Conservation (phyloP, 2,329 filamentous ascomycete species). For the Mollisiaceae sp. region DNA sequence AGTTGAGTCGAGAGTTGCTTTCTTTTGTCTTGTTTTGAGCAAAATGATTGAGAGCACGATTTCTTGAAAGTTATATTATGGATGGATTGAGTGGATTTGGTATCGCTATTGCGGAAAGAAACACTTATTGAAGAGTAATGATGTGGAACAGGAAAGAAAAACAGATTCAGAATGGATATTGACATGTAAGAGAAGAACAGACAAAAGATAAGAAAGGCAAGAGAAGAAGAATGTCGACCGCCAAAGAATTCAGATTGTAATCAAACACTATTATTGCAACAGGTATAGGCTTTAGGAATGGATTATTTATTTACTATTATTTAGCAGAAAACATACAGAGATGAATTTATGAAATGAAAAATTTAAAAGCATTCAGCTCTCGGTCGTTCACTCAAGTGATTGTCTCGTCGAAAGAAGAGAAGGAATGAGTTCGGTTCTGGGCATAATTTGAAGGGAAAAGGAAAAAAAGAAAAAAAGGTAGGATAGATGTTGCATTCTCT, state of each 20-base stretch:
- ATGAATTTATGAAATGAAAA: constrained; percentile 4
- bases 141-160: not conserved
- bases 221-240: not conserved
- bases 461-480: too few species aligned
- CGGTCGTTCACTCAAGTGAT: not conserved
- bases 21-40: not conserved
- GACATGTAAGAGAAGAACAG: not conserved
- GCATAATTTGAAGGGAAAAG: not conserved
- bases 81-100: not conserved
- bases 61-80: constrained; percentile 2
- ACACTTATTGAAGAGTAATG: not conserved
- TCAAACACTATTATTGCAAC: not conserved
- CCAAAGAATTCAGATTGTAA: not conserved
- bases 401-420: not conserved
- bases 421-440: not conserved
- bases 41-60: not conserved
- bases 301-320: not conserved
- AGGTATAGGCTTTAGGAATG: not conserved
- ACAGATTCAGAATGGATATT: not conserved
- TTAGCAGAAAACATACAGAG: not conserved
- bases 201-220: not conserved
- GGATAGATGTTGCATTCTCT: not conserved
- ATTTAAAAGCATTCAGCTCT: not conserved
- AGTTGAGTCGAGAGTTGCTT: not conserved
- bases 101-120: not conserved